Evolutionary conservation across 257 asterid genomes (phyloP), one percentile per base, ranked within the genome.

Genomic region (Nicotiana undulata): DNA sequence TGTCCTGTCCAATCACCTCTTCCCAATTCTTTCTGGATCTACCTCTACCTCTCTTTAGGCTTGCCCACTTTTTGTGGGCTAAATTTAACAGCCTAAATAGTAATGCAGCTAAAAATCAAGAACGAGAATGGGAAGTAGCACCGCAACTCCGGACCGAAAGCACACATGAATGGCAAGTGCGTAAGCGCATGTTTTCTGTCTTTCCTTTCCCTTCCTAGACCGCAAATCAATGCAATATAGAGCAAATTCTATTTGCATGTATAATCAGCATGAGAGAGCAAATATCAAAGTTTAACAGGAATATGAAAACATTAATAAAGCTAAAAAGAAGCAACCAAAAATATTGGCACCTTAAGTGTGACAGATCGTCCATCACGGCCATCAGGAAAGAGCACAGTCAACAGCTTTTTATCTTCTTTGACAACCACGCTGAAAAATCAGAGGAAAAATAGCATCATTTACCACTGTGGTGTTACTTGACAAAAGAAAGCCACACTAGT

Each of bases 341-440:
- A 22, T 9, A 20, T 22, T 29, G 17, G 79, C 87, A 95, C 99
- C 99, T 95, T 95, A 79, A 95, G 97, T 29, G 99, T 95, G 86
- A 93, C 91, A 75, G 98, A 90, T 80, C 98, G 92, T 40, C 98
- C 99, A 90, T 93, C 99, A 55, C 97, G 95, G 32, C 97, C 97
- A 83, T 95, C 97, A 65, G 93, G 90, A 86, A 95, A 95, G 85
- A 89, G 91, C 81, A 95, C 96, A 2, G 99, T 95, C 86, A 95
- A 77, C 81, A 95, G 86, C 76, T 93, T 95, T 91, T 95, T 95
- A 80, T 93, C 98, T 88, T 92, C 99, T 90, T 95, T 95, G 83
- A 92, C 97, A 68, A 95, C 98, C 86, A 95, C 98, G 78, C 99
- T 95, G 89, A 76, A 86, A 82, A 75, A 81, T 86, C 68, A 83